These are phyloP conservation scores for Boletus reticuloceps DNA, from an alignment of 768 basidiomycete species.

Conservation along the genomic window DNA sequence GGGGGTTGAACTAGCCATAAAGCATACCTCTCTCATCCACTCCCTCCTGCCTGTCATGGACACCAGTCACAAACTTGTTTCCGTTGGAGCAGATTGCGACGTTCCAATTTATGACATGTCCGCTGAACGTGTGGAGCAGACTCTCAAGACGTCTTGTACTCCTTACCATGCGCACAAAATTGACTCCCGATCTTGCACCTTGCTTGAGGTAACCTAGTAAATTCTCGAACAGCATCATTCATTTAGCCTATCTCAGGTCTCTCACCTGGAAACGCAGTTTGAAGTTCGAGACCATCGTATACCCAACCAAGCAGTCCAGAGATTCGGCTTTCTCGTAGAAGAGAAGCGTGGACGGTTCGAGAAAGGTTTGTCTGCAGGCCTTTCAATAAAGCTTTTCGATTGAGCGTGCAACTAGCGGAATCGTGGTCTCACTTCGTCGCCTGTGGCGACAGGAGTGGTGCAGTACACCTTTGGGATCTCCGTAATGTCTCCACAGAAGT, in stretches of 20 bases:
- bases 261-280: constrained; percentile 50
- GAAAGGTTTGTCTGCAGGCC: constrained; percentile 37
- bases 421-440: constrained; percentile 37
- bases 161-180: constrained; percentile 43
- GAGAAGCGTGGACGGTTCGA: constrained; percentile 43
- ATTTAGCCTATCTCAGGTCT: constrained; percentile 33
- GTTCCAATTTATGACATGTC: constrained; percentile 46
- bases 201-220: constrained; percentile 41
- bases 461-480: constrained; percentile 47
- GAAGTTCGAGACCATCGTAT: constrained; percentile 49
- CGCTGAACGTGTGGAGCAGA: constrained; percentile 41
- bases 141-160: constrained; percentile 41
- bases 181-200: constrained; percentile 37
- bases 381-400: constrained; percentile 12
- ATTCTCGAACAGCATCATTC: neutral
- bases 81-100: constrained; percentile 48
- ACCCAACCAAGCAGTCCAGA: constrained; percentile 34
- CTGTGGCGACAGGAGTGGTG: constrained; percentile 43
- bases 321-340: constrained; percentile 42
- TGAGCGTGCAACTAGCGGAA: constrained; percentile 17
- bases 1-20: constrained; percentile 35
- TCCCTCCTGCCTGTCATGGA: constrained; percentile 43
- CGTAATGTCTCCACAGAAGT: constrained; percentile 33
- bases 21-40: constrained; percentile 42
- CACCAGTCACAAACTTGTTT: constrained; percentile 45